phyloP scores from a whole-genome alignment of 2,329 filamentous ascomycete species.

The Stachybotrys echinatus region DNA sequence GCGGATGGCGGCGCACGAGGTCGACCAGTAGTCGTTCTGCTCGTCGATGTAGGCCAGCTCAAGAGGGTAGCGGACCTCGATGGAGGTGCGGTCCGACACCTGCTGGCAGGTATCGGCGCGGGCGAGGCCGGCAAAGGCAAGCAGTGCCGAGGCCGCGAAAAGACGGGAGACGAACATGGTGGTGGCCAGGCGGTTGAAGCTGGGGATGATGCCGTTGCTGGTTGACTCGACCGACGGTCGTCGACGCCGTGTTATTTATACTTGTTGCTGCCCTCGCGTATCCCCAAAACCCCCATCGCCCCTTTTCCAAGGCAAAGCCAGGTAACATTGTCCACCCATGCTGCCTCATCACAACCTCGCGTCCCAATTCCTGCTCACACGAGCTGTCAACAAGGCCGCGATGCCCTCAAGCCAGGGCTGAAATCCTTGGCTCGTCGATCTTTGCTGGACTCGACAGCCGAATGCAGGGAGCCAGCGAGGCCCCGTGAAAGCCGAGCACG shows the following conservation, averaged over 20 bases:
- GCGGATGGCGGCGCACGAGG: conserved; percentile 32
- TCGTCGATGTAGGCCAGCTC: conserved; percentile 28
- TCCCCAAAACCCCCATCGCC: not conserved
- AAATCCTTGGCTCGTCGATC: not conserved
- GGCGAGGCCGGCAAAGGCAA: not conserved
- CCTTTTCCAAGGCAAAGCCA: no score
- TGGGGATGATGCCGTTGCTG: not conserved
- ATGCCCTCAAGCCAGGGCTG: not conserved
- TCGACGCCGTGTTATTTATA: not conserved
- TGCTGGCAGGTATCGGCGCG: conserved; percentile 6
- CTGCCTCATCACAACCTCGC: no score
- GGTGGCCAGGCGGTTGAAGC: no score
- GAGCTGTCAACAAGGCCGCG: no score
- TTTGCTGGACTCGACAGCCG: not conserved
- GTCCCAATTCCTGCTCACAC: no score
- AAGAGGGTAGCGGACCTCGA: conserved; percentile 5
- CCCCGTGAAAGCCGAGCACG: no score
- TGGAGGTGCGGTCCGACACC: conserved; percentile 2
- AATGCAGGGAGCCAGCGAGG: not conserved
- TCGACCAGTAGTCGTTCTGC: conserved; percentile 40
- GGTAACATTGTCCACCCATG: conserved; percentile 7
- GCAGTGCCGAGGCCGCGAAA: not conserved
- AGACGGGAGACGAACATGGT: not conserved
- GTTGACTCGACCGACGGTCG: not conserved
- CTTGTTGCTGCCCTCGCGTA: not conserved